These are phyloP conservation scores for Eucalyptus polyanthemos DNA, from an alignment of 345 rosid genomes.

Conservation along the genomic window DNA sequence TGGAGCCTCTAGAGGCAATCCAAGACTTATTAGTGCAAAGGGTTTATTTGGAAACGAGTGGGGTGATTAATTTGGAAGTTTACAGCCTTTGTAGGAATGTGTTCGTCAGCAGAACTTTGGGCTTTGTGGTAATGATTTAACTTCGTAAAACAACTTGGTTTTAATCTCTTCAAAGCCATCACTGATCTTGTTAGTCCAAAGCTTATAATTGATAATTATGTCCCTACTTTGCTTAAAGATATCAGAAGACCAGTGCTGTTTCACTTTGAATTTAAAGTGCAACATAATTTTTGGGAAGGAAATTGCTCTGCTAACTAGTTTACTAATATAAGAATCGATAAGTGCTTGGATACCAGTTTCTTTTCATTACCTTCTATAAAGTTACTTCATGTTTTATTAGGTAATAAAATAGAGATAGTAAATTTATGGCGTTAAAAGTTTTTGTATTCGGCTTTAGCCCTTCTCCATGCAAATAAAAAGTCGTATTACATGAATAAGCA, in stretches of 20 bases:
- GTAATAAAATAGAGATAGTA: not conserved
- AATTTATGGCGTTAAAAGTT: too few relatives aligned
- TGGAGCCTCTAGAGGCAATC: too few relatives aligned
- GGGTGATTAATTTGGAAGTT: not conserved
- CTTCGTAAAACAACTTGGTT: too few relatives aligned
- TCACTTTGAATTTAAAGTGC: not conserved
- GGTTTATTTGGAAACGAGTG: not conserved
- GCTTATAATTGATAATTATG: not conserved
- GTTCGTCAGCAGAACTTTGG: not conserved
- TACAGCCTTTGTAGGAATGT: not conserved
- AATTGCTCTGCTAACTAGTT: rapidly evolving
- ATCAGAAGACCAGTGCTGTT: rapidly evolving
- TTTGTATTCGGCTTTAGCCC: too few relatives aligned
- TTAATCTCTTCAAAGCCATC: not conserved
- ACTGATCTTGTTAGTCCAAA: rapidly evolving
- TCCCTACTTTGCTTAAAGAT: too few relatives aligned
- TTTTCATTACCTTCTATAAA: not conserved
- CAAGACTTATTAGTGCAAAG: not conserved
- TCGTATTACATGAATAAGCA: too few relatives aligned
- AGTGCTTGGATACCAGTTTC: rapidly evolving
- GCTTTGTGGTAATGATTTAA: not conserved
- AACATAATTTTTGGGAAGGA: too few relatives aligned
- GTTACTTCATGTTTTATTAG: not conserved
- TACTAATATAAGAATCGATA: too few relatives aligned
- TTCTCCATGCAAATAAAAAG: too few relatives aligned